Evolutionary conservation across 768 basidiomycete genomes (phyloP).

Genomic region (Saitozyma podzolica): DNA sequence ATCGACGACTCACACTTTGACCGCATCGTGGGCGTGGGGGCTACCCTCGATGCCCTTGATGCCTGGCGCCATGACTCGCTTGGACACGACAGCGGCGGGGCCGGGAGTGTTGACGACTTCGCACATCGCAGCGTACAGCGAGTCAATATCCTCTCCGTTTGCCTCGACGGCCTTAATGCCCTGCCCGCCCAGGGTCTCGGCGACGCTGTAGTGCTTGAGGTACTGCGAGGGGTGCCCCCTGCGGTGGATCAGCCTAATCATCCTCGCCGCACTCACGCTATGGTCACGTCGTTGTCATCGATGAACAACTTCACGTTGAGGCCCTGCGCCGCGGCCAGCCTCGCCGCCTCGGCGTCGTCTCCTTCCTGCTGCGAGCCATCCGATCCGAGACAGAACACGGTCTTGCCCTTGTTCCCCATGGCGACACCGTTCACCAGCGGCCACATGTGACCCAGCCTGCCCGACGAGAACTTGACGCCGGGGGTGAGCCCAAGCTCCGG

Average conservation of each 20-base stretch:
- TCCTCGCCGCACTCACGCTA: constrained; percentile 55
- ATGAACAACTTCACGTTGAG: constrained; percentile 83
- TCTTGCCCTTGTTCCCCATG: constrained; percentile 73
- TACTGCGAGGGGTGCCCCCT: constrained; percentile 82
- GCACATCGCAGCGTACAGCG: constrained; percentile 68
- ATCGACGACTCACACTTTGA: constrained; percentile 25
- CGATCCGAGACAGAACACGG: constrained; percentile 78
- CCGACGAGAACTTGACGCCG: constrained; percentile 90
- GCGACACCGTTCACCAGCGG: constrained; percentile 82
- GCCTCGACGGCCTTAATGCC: constrained; percentile 74
- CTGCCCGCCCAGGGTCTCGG: constrained; percentile 74
- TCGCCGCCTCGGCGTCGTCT: constrained; percentile 84
- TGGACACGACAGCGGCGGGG: constrained; percentile 75
- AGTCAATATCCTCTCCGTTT: constrained; percentile 76
- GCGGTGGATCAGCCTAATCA: background rate
- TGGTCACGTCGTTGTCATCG: constrained; percentile 89
- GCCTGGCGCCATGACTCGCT: constrained; percentile 69
- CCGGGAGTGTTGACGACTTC: constrained; percentile 65
- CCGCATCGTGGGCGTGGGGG: constrained; percentile 71
- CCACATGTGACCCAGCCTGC: constrained; percentile 91
- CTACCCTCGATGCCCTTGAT: constrained; percentile 75
- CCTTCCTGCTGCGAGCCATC: constrained; percentile 92
- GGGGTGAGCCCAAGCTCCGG: constrained; percentile 86
- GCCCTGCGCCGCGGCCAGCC: constrained; percentile 77
- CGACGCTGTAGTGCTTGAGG: constrained; percentile 72